Evolutionary conservation across 495 filamentous ascomycete species (phyloP).

Genomic region (Penicillium soppii): DNA sequence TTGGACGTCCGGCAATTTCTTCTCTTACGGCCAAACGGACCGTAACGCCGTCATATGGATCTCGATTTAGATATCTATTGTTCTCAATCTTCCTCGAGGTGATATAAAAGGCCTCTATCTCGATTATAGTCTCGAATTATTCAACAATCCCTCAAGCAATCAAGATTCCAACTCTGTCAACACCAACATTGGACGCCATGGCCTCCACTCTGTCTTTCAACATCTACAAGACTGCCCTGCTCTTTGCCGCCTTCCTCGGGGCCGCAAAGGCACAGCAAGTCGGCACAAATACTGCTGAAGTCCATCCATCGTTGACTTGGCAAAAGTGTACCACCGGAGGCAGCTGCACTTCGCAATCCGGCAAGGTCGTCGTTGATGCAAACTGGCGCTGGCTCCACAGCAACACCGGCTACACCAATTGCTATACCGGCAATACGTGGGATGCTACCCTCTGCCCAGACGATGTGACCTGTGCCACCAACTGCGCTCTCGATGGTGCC

Average conservation of each 20-base stretch:
- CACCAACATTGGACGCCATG: slow-evolving; percentile 8
- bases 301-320: slow-evolving; percentile 46
- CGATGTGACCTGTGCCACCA: slow-evolving; percentile 51
- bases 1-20: slow-evolving; percentile 5
- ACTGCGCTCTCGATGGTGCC: slow-evolving; percentile 62
- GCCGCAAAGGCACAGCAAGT: slow-evolving; percentile 7
- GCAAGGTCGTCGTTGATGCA: slow-evolving; percentile 61
- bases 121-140: too few species aligned
- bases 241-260: slow-evolving; percentile 6
- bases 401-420: slow-evolving; percentile 54
- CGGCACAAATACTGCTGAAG: slow-evolving; percentile 11
- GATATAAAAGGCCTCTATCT: slow-evolving; percentile 8
- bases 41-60: slow-evolving; percentile 10
- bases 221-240: slow-evolving; percentile 18
- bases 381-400: slow-evolving; percentile 65
- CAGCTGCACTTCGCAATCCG: slow-evolving; percentile 51
- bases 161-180: not conserved
- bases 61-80: not conserved
- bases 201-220: slow-evolving; percentile 21
- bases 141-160: not conserved
- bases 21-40: slow-evolving; percentile 14
- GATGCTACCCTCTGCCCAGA: slow-evolving; percentile 53
- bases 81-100: not conserved
- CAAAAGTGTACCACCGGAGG: slow-evolving; percentile 51
- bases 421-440: slow-evolving; percentile 63